phyloP scores from a whole-genome alignment of 2,329 filamentous ascomycete species.

The Sporothrix schenckii region DNA sequence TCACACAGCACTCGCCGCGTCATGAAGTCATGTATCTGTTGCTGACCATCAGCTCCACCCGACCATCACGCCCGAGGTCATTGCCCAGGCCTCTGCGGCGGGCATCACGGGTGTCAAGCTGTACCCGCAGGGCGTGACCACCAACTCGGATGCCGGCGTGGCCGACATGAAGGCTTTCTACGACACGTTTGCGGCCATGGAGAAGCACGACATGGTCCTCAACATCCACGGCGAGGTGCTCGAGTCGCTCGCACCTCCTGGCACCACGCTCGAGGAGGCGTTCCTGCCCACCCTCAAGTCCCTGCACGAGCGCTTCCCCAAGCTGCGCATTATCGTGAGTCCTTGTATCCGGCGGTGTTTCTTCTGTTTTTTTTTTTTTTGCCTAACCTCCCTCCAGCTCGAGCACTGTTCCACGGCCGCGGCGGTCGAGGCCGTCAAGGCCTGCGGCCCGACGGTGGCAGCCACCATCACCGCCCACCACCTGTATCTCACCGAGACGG shows the following conservation, averaged over 20 bases:
- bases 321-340: slow-evolving; percentile 60
- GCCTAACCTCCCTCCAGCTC: slow-evolving; percentile 24
- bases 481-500: slow-evolving; percentile 60
- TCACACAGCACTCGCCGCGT: no score
- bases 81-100: slow-evolving; percentile 70
- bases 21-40: no score
- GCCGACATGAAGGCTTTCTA: slow-evolving; percentile 71
- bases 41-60: slow-evolving; percentile 49
- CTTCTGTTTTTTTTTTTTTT: no score
- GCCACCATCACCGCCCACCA: slow-evolving; percentile 87
- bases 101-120: slow-evolving; percentile 73
- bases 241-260: slow-evolving; percentile 44
- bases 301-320: slow-evolving; percentile 75
- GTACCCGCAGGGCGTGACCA: slow-evolving; percentile 64
- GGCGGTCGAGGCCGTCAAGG: slow-evolving; percentile 74
- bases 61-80: slow-evolving; percentile 67
- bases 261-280: slow-evolving; percentile 57
- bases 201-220: slow-evolving; percentile 67
- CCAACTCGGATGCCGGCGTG: slow-evolving; percentile 70
- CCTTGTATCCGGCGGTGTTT: no score
- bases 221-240: slow-evolving; percentile 90
- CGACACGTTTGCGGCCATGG: slow-evolving; percentile 86
- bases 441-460: slow-evolving; percentile 76
- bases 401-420: slow-evolving; percentile 86
- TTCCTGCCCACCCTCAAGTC: slow-evolving; percentile 80